These are phyloP conservation scores for Peronospora destructor DNA, from an alignment of 352 stramenopile species.

Conservation along the genomic window DNA sequence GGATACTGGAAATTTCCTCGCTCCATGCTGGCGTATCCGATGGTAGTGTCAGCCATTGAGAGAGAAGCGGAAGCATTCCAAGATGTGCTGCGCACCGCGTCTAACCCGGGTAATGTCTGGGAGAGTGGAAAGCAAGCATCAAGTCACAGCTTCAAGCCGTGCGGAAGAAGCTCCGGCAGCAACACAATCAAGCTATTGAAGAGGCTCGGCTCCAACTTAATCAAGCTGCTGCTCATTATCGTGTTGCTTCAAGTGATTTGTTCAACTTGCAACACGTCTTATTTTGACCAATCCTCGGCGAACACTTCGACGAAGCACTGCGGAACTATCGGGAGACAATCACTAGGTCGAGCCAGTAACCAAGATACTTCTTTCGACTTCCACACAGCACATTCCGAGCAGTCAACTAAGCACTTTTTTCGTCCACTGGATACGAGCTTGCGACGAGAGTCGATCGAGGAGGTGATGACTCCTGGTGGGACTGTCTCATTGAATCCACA, in stretches of 20 bases:
- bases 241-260: not conserved
- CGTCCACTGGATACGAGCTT: not conserved
- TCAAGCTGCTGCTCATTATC: constrained; percentile 1
- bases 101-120: not conserved
- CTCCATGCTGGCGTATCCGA: constrained; percentile 1
- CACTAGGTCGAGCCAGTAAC: not conserved
- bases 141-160: not conserved
- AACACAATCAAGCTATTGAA: constrained; percentile 1
- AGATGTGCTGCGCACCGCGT: too few species aligned
- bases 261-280: too few species aligned
- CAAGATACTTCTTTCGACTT: constrained; percentile 1
- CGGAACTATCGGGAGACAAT: not conserved
- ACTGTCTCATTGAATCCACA: not conserved
- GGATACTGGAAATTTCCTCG: constrained; percentile 1
- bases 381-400: not conserved
- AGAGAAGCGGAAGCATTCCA: not conserved
- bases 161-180: not conserved
- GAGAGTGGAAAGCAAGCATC: constrained; percentile 1
- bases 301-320: not conserved
- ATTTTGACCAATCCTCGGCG: too few species aligned
- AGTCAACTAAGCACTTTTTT: not conserved
- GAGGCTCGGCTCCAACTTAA: not conserved
- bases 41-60: constrained; percentile 1
- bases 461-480: not conserved
- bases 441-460: not conserved